phyloP scores from a whole-genome alignment of 768 basidiomycete species.

The Boletus patriciae region DNA sequence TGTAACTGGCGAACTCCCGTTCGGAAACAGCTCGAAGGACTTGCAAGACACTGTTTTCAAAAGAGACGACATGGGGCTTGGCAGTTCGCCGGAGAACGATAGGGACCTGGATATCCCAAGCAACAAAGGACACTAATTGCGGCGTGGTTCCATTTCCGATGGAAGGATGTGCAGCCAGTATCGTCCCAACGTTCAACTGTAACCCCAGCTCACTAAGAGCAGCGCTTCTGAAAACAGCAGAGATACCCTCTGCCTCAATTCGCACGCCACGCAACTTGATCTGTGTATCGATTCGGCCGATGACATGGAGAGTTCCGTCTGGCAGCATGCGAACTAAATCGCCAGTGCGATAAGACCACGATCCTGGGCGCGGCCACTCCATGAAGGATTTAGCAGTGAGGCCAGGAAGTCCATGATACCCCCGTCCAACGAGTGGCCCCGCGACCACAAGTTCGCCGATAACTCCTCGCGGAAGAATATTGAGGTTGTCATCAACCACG shows the following conservation, averaged over 20 bases:
- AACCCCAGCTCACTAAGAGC: constrained; percentile 17
- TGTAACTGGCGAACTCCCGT: constrained; percentile 46
- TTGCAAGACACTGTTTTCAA: constrained; percentile 35
- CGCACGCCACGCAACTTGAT: constrained; percentile 54
- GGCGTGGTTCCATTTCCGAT: constrained; percentile 36
- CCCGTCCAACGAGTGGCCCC: constrained; percentile 50
- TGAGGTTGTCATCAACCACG: constrained; percentile 44
- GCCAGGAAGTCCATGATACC: constrained; percentile 47
- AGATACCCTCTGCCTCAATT: constrained; percentile 54
- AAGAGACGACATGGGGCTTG: constrained; percentile 26
- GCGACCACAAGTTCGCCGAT: constrained; percentile 51
- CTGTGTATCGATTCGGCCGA: constrained; percentile 52
- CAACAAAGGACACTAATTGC: constrained; percentile 48
- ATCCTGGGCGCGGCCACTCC: constrained; percentile 42
- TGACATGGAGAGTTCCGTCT: constrained; percentile 47
- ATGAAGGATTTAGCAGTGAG: constrained; percentile 47
- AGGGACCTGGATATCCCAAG: constrained; percentile 40
- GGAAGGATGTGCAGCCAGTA: constrained; percentile 44
- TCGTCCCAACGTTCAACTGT: constrained; percentile 41
- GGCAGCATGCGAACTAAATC: constrained; percentile 53
- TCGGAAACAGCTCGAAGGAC: constrained; percentile 36
- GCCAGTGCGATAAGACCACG: constrained; percentile 49
- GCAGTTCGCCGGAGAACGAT: constrained; percentile 40
- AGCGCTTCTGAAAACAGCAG: constrained; percentile 38
- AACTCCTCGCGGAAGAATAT: constrained; percentile 44